Conservation (phyloP, 192 early-diverging fungal genomes). For the Gaertneriomyces semiglobifer region DNA sequence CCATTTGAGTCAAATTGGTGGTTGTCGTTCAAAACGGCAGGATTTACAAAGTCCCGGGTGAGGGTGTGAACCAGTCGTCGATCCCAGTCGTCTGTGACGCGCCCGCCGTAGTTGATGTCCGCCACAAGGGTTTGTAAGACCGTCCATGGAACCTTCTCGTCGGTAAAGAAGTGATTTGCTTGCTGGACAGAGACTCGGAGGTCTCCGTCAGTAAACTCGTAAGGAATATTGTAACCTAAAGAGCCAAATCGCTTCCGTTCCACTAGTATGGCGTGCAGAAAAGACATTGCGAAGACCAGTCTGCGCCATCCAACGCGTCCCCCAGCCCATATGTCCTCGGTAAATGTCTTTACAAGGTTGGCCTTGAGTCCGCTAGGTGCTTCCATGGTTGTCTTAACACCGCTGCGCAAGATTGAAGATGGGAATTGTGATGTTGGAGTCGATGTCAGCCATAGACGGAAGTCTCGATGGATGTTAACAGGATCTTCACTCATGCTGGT, state of each 20-base stretch:
- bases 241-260: slow-evolving; percentile 58
- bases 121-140: slow-evolving; percentile 58
- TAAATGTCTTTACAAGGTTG: slow-evolving; percentile 55
- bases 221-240: slow-evolving; percentile 62
- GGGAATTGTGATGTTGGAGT: slow-evolving; percentile 61
- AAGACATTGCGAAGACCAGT: slow-evolving; percentile 52
- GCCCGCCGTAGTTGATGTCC: slow-evolving; percentile 62
- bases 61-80: slow-evolving; percentile 59
- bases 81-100: slow-evolving; percentile 60
- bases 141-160: slow-evolving; percentile 56
- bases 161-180: slow-evolving; percentile 61
- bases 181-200: slow-evolving; percentile 55
- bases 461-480: slow-evolving; percentile 49
- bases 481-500: slow-evolving; percentile 54
- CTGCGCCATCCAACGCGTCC: slow-evolving; percentile 46
- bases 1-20: slow-evolving; percentile 48
- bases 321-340: slow-evolving; percentile 35
- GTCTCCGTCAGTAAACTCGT: slow-evolving; percentile 57
- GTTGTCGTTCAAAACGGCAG: slow-evolving; percentile 49
- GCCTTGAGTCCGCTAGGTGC: slow-evolving; percentile 62
- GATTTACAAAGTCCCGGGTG: slow-evolving; percentile 52
- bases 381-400: slow-evolving; percentile 60
- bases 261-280: slow-evolving; percentile 61
- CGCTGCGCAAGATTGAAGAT: slow-evolving; percentile 58
- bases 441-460: slow-evolving; percentile 56